Evolutionary conservation across 2,329 filamentous ascomycete genomes (phyloP).

Genomic region (Beauveria sp.): DNA sequence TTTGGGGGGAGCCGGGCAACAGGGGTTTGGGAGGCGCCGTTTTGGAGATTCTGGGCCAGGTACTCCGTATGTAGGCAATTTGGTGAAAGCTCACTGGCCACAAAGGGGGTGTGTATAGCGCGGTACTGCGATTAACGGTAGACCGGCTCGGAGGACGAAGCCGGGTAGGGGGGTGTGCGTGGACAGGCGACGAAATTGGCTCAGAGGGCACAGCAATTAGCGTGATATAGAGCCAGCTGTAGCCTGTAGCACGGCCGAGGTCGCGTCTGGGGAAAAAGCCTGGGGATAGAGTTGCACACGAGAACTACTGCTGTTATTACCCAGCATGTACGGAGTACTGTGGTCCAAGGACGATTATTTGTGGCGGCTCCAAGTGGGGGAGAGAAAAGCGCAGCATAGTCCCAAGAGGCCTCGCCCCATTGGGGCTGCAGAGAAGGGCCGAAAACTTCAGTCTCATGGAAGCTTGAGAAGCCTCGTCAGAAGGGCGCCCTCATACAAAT

Average conservation of each 20-base stretch:
- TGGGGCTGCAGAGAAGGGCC: conserved; percentile 9
- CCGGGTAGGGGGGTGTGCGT: neutral
- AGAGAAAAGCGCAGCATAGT: neutral
- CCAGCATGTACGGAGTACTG: neutral
- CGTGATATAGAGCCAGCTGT: conserved; percentile 1
- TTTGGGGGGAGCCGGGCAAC: neutral
- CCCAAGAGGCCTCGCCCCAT: neutral
- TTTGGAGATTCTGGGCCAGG: conserved; percentile 3
- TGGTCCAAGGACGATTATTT: neutral
- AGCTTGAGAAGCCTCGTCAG: neutral
- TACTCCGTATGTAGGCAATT: neutral
- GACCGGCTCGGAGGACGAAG: neutral
- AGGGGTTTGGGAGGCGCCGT: conserved; percentile 7
- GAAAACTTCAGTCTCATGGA: conserved; percentile 1
- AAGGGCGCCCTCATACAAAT: no score
- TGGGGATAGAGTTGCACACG: conserved; percentile 3
- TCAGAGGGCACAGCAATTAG: neutral
- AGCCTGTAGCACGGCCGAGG: neutral
- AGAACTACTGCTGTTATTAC: neutral
- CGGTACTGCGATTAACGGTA: neutral
- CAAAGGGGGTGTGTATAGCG: neutral
- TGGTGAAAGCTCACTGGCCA: neutral
- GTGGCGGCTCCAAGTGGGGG: conserved; percentile 7
- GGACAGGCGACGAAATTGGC: neutral
- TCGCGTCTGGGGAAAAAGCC: neutral